Evolutionary conservation across 495 filamentous ascomycete genomes (phyloP), one percentile per base, ranked within the genome.

Genomic region (Barbatosphaeria neglecta): DNA sequence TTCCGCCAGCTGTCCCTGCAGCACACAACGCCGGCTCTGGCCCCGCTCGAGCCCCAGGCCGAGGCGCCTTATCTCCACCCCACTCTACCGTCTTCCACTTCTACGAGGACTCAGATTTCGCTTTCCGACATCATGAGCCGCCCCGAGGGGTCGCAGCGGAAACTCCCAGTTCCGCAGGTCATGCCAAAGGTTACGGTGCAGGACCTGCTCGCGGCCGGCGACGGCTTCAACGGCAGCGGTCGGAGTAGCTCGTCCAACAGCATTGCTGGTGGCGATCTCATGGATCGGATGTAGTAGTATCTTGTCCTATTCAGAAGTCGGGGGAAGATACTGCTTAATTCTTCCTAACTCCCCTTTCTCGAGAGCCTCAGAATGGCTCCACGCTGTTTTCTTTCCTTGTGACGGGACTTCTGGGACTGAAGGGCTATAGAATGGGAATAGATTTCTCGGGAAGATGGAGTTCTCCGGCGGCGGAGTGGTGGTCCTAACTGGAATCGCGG

Each of bases 71-170:
- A 52, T 59, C 62, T 53, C 53, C 55, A 44, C 37, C 58, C 45
- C 50, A 67, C 66, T 53, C 44, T 54, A 43, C 53, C 38, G 37
- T 55, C 31, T 42, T 48, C 54, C 23, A 47, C 65, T 17, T 70
- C 77, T 24, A 64, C 72, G 24, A 74, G 74, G 24, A 54, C 41
- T 33, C 87, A 88, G 10, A 75, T 90, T 17, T 82, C 86, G 28
- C 81, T 98, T 48, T 87, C 77, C 49, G 90, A 98, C 54, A 96
- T 98, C 61, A 92, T 98, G 68, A 85, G 80, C 50, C 82, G 82
- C 46, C 73, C 86, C 1, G 88, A 95, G 49, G 86, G 88, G 18
- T 78, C 82, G n/a, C 83, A 90, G 58, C 70, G 92, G 51, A 97
- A 96, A 65, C 71, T 98, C n/a, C 92, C 92, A 0, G 83, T 93